Conservation (phyloP, 1,139 yeast genomes). For the Yamadazyma oceani region DNA sequence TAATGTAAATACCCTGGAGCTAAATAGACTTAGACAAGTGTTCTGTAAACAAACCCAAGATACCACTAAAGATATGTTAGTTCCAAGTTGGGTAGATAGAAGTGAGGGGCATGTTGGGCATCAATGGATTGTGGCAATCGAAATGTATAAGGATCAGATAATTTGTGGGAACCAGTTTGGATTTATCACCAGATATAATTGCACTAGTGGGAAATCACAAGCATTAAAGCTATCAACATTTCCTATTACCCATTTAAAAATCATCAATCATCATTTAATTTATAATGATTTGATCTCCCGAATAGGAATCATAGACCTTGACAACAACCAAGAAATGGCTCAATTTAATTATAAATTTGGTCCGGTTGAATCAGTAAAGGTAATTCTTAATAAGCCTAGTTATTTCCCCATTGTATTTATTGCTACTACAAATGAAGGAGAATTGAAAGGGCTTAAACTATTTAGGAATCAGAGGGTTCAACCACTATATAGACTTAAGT, state of each 20-base stretch:
- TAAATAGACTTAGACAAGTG: not conserved
- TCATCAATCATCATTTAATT: slow-evolving; percentile 21
- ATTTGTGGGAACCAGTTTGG: slow-evolving; percentile 41
- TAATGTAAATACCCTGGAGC: slow-evolving; percentile 2
- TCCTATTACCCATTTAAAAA: slow-evolving; percentile 25
- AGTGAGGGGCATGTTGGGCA: not conserved
- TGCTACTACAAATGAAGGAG: slow-evolving; percentile 3
- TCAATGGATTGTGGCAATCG: slow-evolving; percentile 13
- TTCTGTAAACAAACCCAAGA: not conserved
- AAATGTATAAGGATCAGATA: slow-evolving; percentile 16
- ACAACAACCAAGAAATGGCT: slow-evolving; percentile 19
- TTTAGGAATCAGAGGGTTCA: not conserved
- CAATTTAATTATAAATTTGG: slow-evolving; percentile 29
- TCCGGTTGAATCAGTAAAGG: slow-evolving; percentile 17
- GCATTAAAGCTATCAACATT: slow-evolving; percentile 25
- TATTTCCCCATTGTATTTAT: slow-evolving; percentile 2
- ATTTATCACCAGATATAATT: slow-evolving; percentile 20
- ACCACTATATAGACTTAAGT: slow-evolving; percentile 2
- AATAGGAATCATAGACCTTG: slow-evolving; percentile 29
- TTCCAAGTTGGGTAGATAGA: slow-evolving; percentile 1
- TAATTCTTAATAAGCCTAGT: slow-evolving; percentile 5
- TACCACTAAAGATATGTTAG: slow-evolving; percentile 4
- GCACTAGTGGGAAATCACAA: slow-evolving; percentile 19
- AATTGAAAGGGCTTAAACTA: slow-evolving; percentile 1
- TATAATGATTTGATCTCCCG: slow-evolving; percentile 35